Evolutionary conservation across 768 basidiomycete genomes (phyloP).

Genomic region (Strobilomyces dryophilus): DNA sequence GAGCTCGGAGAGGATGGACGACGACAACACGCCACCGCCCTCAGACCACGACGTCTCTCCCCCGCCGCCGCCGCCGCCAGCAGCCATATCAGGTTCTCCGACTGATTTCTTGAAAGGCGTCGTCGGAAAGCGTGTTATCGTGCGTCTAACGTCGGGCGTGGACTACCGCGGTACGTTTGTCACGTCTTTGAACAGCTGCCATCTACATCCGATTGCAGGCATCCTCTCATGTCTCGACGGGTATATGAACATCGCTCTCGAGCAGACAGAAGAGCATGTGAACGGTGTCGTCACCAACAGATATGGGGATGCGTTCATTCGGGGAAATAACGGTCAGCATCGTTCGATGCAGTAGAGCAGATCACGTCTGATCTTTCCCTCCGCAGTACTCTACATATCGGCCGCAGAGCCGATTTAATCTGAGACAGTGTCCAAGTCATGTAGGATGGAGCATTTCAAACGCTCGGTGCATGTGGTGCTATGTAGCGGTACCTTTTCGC

Average conservation of each 20-base stretch:
- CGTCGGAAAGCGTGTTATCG: conserved; percentile 93
- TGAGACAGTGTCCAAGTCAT: neutral
- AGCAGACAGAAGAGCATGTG: conserved; percentile 96
- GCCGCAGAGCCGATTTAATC: conserved; percentile 56
- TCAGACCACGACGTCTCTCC: conserved; percentile 40
- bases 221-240: conserved; percentile 93
- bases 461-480: neutral
- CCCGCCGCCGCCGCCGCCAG: conserved; percentile 50
- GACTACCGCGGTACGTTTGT: conserved; percentile 77
- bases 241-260: conserved; percentile 98
- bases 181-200: neutral
- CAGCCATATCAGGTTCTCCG: conserved; percentile 66
- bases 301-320: conserved; percentile 94
- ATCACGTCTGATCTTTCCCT: neutral
- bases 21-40: conserved; percentile 32
- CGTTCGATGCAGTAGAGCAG: too few species aligned
- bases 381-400: conserved; percentile 75
- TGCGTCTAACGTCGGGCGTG: conserved; percentile 86
- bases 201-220: conserved; percentile 44
- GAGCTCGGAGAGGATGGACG: conserved; percentile 20
- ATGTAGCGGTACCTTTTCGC: neutral
- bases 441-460: neutral
- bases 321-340: conserved; percentile 82
- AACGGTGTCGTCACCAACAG: conserved; percentile 81
- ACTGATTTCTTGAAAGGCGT: conserved; percentile 94